Evolutionary conservation across 2,329 filamentous ascomycete species (phyloP), one percentile per base, ranked within the genome.

Genomic region (Fusarium verticillioides): DNA sequence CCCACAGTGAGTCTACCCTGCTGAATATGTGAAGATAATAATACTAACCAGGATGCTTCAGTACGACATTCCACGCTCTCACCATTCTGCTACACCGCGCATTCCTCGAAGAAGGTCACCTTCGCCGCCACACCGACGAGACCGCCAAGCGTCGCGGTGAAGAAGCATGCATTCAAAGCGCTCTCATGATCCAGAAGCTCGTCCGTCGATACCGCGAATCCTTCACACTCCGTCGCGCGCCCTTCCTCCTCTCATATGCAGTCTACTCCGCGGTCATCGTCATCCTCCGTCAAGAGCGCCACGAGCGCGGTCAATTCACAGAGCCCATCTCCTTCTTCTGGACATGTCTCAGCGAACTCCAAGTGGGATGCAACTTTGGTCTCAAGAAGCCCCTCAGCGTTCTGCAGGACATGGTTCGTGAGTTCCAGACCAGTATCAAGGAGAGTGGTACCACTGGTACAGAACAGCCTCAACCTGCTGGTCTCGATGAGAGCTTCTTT

Each of bases 31-130:
- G 23, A 28, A 47, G 11, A n/a, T 12, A 9, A 11, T 1, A 18
- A 63, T 58, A 19, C 71, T 77, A 46, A 75, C 37, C 49, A 60
- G 26, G 42, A 26, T 52, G 3, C 8, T 36, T 19, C 49, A 74
- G 79, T 37, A 79, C 79, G 21, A 81, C 79, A 12, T 86, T 84
- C 68, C 78, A 85, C 66, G 81, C 83, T 9, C 79, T 86, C 18
- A 79, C 81, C 15, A 85, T 86, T 50, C 78, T 86, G 1, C 79
- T 86, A 15, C 83, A 86, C 63, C 82, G 84, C 2, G 83, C 85
- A 2, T 85, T 86, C 69, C 79, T 85, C 1, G 80, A 80, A 34
- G 75, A 79, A 34, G 79, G 79, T 39, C 78, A 80, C 39, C 77
- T 80, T 8, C 69, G 77, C 18, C 71, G 73, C n/a, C 76, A 79